Evolutionary conservation across 768 basidiomycete genomes (phyloP).

Genomic region (Crepidotus variabilis): DNA sequence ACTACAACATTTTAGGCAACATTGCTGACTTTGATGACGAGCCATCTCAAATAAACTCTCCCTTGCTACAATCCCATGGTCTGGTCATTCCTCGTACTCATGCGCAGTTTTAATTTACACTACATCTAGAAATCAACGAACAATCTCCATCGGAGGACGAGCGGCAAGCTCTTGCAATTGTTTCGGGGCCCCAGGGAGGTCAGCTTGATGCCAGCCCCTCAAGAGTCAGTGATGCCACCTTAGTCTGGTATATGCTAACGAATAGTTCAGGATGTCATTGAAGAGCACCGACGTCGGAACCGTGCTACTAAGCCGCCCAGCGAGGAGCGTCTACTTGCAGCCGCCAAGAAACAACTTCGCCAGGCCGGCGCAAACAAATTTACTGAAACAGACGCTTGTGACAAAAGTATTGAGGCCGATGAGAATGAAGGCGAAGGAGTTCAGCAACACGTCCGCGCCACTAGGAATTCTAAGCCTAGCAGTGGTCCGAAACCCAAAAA

Average conservation of each 20-base stretch:
- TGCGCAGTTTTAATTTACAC: too few species aligned
- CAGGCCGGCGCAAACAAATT: too few species aligned
- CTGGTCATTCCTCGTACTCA: too few species aligned
- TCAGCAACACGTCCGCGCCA: neutral
- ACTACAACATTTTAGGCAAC: too few species aligned
- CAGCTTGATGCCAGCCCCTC: neutral
- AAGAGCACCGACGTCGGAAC: constrained; percentile 4
- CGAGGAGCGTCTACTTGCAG: neutral
- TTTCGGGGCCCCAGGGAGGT: neutral
- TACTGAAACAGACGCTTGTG: too few species aligned
- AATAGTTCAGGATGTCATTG: neutral
- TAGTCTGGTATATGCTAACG: neutral
- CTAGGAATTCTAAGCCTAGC: neutral
- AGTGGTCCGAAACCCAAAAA: neutral
- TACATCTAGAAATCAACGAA: constrained; percentile 3
- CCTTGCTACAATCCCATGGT: too few species aligned
- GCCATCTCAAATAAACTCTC: too few species aligned
- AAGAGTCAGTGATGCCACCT: neutral
- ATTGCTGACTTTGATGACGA: too few species aligned
- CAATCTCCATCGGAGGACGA: constrained; percentile 3
- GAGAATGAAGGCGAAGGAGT: neutral
- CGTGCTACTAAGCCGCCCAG: constrained; percentile 4
- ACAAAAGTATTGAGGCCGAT: too few species aligned
- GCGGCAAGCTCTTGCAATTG: neutral
- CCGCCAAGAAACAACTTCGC: neutral